Percentiles rank a stretch among this genome's conserved stretches.
These are phyloP conservation scores for Phellinidium pouzarii DNA, from an alignment of 1,284 basidiomycete species.

Conservation along the genomic window DNA sequence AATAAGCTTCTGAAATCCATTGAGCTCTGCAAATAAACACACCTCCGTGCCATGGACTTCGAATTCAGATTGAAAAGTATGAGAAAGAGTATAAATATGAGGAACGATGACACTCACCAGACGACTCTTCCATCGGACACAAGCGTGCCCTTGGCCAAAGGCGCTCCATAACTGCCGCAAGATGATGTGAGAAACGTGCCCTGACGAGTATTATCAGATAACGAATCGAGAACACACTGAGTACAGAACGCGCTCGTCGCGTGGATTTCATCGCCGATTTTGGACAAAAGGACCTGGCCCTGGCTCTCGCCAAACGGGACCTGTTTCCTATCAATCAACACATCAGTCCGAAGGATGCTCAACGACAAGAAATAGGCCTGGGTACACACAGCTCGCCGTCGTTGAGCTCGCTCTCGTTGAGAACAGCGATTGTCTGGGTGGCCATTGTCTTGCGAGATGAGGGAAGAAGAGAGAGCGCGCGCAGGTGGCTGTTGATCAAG, in stretches of 20 bases:
- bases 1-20: neutral
- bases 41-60: constrained; percentile 92
- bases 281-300: constrained; percentile 77
- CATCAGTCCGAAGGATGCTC: neutral
- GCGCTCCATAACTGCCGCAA: constrained; percentile 44
- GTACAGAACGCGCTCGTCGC: constrained; percentile 87
- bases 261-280: constrained; percentile 65
- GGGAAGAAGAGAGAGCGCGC: neutral
- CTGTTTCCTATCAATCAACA: constrained; percentile 53
- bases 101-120: constrained; percentile 44
- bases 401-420: constrained; percentile 57
- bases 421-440: constrained; percentile 55
- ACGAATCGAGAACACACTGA: constrained; percentile 45
- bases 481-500: neutral
- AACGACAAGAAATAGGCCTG: neutral
- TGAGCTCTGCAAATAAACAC: constrained; percentile 20
- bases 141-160: constrained; percentile 78
- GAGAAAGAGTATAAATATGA: neutral
- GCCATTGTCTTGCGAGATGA: constrained; percentile 27
- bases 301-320: constrained; percentile 59
- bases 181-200: neutral
- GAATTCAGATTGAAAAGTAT: constrained; percentile 8
- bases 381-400: constrained; percentile 69
- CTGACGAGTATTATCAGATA: neutral
- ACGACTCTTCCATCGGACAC: constrained; percentile 74